A percentile compares a stretch with the other conserved stretches of the same genome.
Evolutionary conservation across 345 rosid species (phyloP).

Genomic region (Iberis pinnata): DNA sequence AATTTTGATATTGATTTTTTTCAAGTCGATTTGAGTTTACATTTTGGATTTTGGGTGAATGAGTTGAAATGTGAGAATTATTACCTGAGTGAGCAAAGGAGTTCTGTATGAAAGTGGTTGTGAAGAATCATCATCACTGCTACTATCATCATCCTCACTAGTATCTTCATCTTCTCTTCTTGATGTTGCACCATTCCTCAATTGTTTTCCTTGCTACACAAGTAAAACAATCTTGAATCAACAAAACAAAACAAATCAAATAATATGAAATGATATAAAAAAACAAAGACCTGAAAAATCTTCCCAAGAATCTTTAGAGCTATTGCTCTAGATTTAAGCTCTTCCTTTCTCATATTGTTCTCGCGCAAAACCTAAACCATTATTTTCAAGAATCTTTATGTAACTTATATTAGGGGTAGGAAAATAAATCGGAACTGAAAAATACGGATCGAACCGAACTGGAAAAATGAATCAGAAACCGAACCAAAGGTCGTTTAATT

Average conservation of each 20-base stretch:
- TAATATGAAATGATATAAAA: background rate
- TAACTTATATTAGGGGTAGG: too few species aligned
- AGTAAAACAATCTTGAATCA: conserved; percentile 16
- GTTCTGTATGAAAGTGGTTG: conserved; percentile 66
- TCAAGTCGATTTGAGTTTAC: too few species aligned
- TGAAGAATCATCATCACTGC: conserved; percentile 61
- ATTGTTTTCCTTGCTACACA: conserved; percentile 50
- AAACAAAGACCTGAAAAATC: conserved; percentile 58
- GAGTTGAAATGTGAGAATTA: background rate
- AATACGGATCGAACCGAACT: too few species aligned
- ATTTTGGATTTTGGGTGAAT: too few species aligned
- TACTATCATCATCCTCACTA: conserved; percentile 57
- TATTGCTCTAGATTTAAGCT: conserved; percentile 58
- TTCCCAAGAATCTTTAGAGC: conserved; percentile 80
- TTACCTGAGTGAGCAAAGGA: conserved; percentile 79
- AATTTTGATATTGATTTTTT: too few species aligned
- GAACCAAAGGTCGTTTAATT: too few species aligned
- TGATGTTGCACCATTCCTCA: conserved; percentile 43
- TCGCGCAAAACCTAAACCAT: conserved; percentile 60
- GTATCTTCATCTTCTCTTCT: conserved; percentile 59
- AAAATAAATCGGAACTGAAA: too few species aligned
- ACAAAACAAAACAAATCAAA: background rate
- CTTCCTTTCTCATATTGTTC: conserved; percentile 56
- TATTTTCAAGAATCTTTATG: background rate
- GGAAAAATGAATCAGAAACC: too few species aligned